These are phyloP conservation scores for Entomortierella lignicola DNA, from an alignment of 192 early-diverging fungal species.

Conservation along the genomic window DNA sequence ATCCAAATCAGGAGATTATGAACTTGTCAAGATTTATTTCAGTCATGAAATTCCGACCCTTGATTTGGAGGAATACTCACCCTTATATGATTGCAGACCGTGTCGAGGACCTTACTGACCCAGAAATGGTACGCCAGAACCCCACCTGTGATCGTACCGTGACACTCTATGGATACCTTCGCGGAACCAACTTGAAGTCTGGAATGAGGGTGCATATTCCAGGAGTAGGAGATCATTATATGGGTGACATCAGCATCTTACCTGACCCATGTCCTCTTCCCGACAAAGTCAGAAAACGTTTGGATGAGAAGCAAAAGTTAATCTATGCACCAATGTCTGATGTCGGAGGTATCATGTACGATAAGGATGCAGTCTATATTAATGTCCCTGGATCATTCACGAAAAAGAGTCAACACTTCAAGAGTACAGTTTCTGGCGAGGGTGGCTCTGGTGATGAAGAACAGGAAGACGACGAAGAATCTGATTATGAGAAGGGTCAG, in stretches of 20 bases:
- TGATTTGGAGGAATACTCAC: constrained; percentile 97
- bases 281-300: constrained; percentile 87
- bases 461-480: constrained; percentile 55
- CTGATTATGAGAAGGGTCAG: constrained; percentile 66
- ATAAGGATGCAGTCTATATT: constrained; percentile 99
- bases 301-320: constrained; percentile 95
- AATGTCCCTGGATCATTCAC: constrained; percentile 91
- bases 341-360: constrained; percentile 98
- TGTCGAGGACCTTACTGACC: constrained; percentile 96
- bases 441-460: constrained; percentile 40
- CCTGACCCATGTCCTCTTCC: constrained; percentile 98
- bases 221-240: constrained; percentile 89
- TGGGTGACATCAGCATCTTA: constrained; percentile 81
- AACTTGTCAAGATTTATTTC: constrained; percentile 98
- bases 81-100: constrained; percentile 98
- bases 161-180: constrained; percentile 94
- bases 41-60: constrained; percentile 97
- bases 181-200: constrained; percentile 94
- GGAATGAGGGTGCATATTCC: constrained; percentile 94
- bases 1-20: constrained; percentile 92
- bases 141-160: constrained; percentile 94
- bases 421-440: constrained; percentile 49
- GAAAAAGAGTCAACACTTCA: constrained; percentile 61
- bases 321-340: constrained; percentile 99
- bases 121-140: constrained; percentile 79